Evolutionary conservation across 2,329 filamentous ascomycete genomes (phyloP), one percentile per base, ranked within the genome.

Genomic region (Botryotinia narcissicola): DNA sequence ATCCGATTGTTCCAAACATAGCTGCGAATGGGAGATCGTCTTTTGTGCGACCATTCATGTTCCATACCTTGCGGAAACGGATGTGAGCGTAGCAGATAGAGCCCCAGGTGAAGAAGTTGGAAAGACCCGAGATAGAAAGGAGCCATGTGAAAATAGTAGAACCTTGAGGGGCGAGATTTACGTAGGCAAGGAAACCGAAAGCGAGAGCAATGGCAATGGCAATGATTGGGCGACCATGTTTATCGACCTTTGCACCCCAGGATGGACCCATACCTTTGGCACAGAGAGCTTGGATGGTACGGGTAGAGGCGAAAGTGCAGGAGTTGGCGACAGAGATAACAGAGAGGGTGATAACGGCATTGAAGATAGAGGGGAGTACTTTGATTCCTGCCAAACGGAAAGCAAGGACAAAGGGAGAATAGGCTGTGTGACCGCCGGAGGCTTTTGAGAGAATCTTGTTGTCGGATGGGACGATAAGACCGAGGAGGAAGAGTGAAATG

Each of bases 281-380:
- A 62, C 94, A 94, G 1, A 98, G 88, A 18, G 95, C 95, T 61
- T 94, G 93, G 9, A 98, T 89, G 4, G 95, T 98, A 78, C 95
- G 91, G 1, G 93, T 96, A 32, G 93, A 95, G 62, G 94, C 95
- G 79, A 97, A 98, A 73, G 98, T 92, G 77, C 94, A 92, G 16
- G 93, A 95, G 83, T 97, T 98, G 73, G 94, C 94, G 75, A 98
- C 95, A 0, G 93, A 97, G 42, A 98, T 85, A 42, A 97, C 94
- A 37, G 94, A 92, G 75, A 97, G 89, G 81, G 97, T 90, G 81
- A 98, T 97, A 76, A 98, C 93, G 40, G 90, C 90, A 83, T 98
- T 98, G 91, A 98, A 97, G 74, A 98, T 89, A 0, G 92, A 95
- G 3, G 94, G 93, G 5, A 97, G 88, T 3, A 91, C 90, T 70